Base-by-base conservation (phyloP, 345 rosid species). In the Triadica sebifera region DNA sequence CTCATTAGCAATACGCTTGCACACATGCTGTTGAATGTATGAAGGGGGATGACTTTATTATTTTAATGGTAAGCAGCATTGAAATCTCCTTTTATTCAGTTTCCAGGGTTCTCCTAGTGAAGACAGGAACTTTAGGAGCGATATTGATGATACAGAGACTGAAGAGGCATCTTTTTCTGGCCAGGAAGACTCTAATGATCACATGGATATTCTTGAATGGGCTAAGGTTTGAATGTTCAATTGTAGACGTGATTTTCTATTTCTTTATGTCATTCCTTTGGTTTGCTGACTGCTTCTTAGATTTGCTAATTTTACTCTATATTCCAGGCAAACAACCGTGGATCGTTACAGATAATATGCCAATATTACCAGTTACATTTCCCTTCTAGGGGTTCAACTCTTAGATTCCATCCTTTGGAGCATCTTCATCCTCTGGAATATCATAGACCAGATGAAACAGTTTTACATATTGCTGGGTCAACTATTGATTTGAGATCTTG, bases 111-210 rank as follows among this genome's bases (percentile, higher is more conserved):
- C 91, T 73, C 97, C 97, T 6, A 76, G 86, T 29, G 98, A 94
- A 74, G 92, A 79, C 72, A 79, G 86, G 79, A 86, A 84, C 77
- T 82, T 73, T 77, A 85, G 90, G 80, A 86, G 87, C 77, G 90
- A 85, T 81, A 65, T 81, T 65, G 90, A 89, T 84, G 93, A 89
- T 72, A 87, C 86, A 4, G 95, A 90, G 85, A 89, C 89, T 69
- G 90, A 87, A 84, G 97, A 90, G 80, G 85, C 96, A 41, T 90
- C 97, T 57, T 75, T 84, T 72, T 92, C 98, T 76, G 97, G 97
- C 74, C 97, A 86, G 86, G 97, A 94, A 71, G 92, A 91, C 78
- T 77, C 84, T 50, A 83, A 77, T 81, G 84, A 87, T 83, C 86
- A 85, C 71, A 80, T 74, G 81, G 92, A 88, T 82, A 86, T 94